phyloP scores from a whole-genome alignment of 306 rosid genomes.

The Citrullus mucosospermus region DNA sequence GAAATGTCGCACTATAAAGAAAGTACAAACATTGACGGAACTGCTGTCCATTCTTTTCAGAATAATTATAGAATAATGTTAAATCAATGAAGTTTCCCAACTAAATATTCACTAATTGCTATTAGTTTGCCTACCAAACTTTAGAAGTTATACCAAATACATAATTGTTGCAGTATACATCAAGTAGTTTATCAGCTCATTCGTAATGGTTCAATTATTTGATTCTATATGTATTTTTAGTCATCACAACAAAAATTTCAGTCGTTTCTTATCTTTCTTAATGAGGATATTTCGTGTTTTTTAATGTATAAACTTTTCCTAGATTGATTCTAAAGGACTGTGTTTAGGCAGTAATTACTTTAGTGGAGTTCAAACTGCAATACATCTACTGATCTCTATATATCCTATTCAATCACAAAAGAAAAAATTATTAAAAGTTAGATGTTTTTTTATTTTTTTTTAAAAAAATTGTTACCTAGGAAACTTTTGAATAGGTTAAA shows the following conservation, averaged over 20 bases:
- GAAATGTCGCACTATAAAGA: too few relatives aligned
- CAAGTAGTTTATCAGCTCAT: not conserved
- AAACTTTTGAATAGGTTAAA: too few relatives aligned
- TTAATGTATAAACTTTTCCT: not conserved
- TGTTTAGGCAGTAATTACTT: too few relatives aligned
- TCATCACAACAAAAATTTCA: not conserved
- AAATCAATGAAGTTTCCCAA: not conserved
- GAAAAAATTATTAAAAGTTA: too few relatives aligned
- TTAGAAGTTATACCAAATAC: not conserved
- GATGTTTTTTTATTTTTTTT: too few relatives aligned
- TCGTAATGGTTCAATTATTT: not conserved
- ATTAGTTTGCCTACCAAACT: not conserved
- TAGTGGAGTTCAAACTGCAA: too few relatives aligned
- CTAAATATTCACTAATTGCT: not conserved
- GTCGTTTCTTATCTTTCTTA: not conserved
- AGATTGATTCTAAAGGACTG: too few relatives aligned
- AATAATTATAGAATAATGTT: not conserved
- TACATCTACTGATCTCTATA: too few relatives aligned
- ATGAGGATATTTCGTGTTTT: not conserved
- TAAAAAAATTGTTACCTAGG: too few relatives aligned
- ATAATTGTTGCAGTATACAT: not conserved
- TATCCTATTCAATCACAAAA: too few relatives aligned
- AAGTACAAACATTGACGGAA: not conserved
- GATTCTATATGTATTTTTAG: not conserved
- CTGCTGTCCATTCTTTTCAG: not conserved